These are phyloP conservation scores for Fusarium sp. DNA, from an alignment of 2,329 filamentous ascomycete genomes.

Conservation along the genomic window DNA sequence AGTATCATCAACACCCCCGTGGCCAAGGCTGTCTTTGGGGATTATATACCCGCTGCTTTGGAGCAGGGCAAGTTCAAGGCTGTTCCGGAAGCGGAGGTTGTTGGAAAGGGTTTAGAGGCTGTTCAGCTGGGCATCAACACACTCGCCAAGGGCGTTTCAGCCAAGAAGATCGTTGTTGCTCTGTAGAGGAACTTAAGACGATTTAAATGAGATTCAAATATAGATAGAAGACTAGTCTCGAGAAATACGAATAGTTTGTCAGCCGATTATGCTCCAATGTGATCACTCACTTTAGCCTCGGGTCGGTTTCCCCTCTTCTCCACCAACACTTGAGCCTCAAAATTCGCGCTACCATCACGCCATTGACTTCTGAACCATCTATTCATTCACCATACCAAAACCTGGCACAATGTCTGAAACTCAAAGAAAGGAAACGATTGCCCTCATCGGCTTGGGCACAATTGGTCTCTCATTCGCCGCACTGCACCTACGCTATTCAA, in stretches of 20 bases:
- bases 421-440: conserved; percentile 9
- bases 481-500: conserved; percentile 24
- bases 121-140: conserved; percentile 16
- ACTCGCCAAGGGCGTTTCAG: conserved; percentile 22
- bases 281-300: conserved; percentile 6
- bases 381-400: neutral
- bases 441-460: conserved; percentile 27
- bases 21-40: conserved; percentile 21
- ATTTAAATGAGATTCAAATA: neutral
- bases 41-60: conserved; percentile 20
- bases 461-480: conserved; percentile 30
- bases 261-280: neutral
- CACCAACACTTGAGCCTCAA: neutral
- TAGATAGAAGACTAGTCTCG: neutral
- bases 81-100: conserved; percentile 14
- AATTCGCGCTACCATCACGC: neutral
- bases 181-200: neutral
- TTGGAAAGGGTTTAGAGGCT: conserved; percentile 17
- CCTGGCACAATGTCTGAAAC: neutral
- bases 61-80: conserved; percentile 15
- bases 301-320: conserved; percentile 17
- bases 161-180: conserved; percentile 24
- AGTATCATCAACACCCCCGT: conserved; percentile 21
- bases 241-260: neutral
- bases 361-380: no score